Base-by-base conservation (phyloP, 1,284 basidiomycete species). In the Anthracocystis walkeri region DNA sequence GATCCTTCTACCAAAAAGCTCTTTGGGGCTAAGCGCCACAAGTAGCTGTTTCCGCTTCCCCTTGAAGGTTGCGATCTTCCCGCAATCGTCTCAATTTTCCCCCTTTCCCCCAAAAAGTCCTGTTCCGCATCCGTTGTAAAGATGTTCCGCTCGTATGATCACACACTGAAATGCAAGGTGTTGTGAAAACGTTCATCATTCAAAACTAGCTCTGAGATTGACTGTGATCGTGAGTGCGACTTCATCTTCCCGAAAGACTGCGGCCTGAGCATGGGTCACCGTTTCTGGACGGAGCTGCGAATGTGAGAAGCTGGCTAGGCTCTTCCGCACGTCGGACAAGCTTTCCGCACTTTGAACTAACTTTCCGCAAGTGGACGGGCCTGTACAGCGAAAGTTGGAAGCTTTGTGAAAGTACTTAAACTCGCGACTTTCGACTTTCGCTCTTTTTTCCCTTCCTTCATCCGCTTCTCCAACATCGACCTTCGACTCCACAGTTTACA, bases 331-430 rank as follows among this genome's bases (percentile, higher is more conserved):
- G 25, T 33, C 35, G 25, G 23, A 16, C 3, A 21, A 16, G 35
- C 35, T 38, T 65, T 27, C 63, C 56, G 44, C 58, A 61, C 29
- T 38, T 33, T 44, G 25, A 23, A 21, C 6, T 23, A 16, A 27
- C 35, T 38, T 65, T 27, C 63, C 56, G 56, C 63, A 58, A 23
- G 18, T 31, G 3, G 18, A 10, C 16, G 4, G 35, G 40, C n/a
- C 42, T 50, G 41, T 23, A 45, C 42, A 41, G 53, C 49, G 53
- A 38, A 42, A 51, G 21, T 20, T 20, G 14, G 20, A 56, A 25
- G 65, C 58, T 33, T 59, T 61, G 48, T 23, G 50, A 40, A 21
- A 27, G 11, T 66, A 66, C 58, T 41, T 66, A 61, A 52, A 53
- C 42, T 51, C 49, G 25, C 25, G 27, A 48, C 27, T 48, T 31